These are phyloP conservation scores for Paracoccidioides brasiliensis DNA, from an alignment of 2,329 filamentous ascomycete species.

Conservation along the genomic window DNA sequence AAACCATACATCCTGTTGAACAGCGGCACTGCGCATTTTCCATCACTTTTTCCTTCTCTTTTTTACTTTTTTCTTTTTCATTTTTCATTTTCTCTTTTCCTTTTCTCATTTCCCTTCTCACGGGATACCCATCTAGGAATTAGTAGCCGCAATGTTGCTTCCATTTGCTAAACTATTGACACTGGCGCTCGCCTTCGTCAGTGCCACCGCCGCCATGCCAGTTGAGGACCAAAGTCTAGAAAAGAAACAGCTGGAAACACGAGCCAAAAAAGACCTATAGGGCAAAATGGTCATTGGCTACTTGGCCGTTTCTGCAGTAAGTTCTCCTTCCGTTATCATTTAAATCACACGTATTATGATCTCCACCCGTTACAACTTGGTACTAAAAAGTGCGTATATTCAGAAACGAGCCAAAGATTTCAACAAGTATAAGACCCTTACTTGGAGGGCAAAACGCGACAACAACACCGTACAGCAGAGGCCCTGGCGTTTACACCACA, in stretches of 20 bases:
- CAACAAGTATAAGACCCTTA: not conserved
- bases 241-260: not conserved
- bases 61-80: no score
- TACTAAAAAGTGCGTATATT: not conserved
- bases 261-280: not conserved
- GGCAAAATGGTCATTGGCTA: not conserved
- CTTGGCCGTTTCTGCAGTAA: not conserved
- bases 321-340: not conserved
- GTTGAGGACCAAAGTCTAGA: not conserved
- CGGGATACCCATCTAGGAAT: no score
- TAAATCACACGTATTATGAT: not conserved
- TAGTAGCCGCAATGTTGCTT: not conserved
- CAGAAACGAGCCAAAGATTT: not conserved
- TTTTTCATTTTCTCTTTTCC: not conserved
- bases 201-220: not conserved
- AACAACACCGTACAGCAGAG: not conserved
- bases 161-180: not conserved
- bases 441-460: not conserved
- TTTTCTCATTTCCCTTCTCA: not conserved
- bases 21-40: no score
- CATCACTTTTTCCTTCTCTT: no score
- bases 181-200: not conserved
- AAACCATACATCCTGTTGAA: no score
- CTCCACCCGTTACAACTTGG: not conserved
- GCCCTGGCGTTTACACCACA: not conserved